Evolutionary conservation across 306 rosid genomes (phyloP).

Genomic region (Chamaecrista fasciculata): DNA sequence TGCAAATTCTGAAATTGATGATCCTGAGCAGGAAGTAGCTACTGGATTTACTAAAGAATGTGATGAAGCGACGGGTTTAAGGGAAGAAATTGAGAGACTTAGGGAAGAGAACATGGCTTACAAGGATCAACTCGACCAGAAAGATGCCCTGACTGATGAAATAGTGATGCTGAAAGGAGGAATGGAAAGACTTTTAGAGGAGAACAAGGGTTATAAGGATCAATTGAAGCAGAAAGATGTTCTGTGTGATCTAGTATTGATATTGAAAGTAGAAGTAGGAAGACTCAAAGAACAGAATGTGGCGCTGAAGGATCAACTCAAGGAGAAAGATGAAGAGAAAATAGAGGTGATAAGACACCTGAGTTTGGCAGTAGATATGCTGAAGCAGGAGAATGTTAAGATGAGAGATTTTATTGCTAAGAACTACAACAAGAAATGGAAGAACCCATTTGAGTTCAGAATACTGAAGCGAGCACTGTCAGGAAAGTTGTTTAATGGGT

Average conservation of each 20-base stretch:
- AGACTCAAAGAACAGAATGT: constrained; percentile 51
- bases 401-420: constrained; percentile 50
- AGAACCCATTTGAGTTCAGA: constrained; percentile 53
- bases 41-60: constrained; percentile 27
- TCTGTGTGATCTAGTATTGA: constrained; percentile 38
- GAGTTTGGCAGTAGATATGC: constrained; percentile 64
- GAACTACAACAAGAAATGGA: constrained; percentile 43
- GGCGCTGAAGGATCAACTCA: constrained; percentile 46
- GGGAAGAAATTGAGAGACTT: background rate
- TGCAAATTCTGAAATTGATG: constrained; percentile 77
- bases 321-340: constrained; percentile 74
- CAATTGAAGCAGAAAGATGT: constrained; percentile 40
- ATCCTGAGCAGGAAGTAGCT: constrained; percentile 53
- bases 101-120: background rate
- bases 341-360: constrained; percentile 72
- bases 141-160: constrained; percentile 33
- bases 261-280: constrained; percentile 52
- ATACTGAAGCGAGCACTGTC: constrained; percentile 47
- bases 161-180: constrained; percentile 51
- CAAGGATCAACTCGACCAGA: background rate
- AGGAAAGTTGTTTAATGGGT: constrained; percentile 44
- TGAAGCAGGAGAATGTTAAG: constrained; percentile 65
- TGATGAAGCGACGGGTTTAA: constrained; percentile 11
- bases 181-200: constrained; percentile 58
- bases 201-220: constrained; percentile 41